Evolutionary conservation across 495 filamentous ascomycete genomes (phyloP).

Genomic region (Tuber melanosporum): DNA sequence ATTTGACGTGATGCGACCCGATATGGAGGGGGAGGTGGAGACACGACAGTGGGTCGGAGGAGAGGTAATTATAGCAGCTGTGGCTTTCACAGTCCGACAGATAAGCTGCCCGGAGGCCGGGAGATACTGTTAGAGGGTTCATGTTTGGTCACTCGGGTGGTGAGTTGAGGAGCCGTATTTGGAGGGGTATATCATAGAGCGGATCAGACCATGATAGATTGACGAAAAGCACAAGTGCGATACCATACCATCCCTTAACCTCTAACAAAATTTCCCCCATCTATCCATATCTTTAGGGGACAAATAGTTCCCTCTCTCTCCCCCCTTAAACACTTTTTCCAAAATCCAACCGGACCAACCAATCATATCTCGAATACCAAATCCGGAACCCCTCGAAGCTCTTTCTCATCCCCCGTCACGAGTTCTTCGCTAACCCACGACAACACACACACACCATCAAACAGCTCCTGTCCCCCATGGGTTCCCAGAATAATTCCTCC

Average conservation of each 20-base stretch:
- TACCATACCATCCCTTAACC: neutral
- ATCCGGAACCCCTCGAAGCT: neutral
- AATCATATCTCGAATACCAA: neutral
- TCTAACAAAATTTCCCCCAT: neutral
- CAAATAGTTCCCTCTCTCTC: neutral
- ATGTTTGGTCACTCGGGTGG: neutral
- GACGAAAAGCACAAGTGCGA: neutral
- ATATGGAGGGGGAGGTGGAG: neutral
- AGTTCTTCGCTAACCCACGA: neutral
- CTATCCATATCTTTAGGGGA: neutral
- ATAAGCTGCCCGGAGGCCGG: neutral
- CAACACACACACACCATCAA: neutral
- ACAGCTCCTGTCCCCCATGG: neutral
- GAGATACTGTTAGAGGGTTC: neutral
- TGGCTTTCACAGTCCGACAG: neutral
- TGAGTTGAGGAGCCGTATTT: neutral
- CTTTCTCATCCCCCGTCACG: neutral
- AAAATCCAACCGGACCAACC: neutral
- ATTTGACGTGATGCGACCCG: neutral
- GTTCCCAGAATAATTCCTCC: neutral
- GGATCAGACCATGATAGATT: neutral
- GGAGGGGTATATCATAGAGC: neutral
- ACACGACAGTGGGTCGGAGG: neutral
- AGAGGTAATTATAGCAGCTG: neutral
- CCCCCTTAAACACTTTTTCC: neutral